Conservation (phyloP, 371 early-diverging fungal genomes). For the Phascolomyces articulosus region DNA sequence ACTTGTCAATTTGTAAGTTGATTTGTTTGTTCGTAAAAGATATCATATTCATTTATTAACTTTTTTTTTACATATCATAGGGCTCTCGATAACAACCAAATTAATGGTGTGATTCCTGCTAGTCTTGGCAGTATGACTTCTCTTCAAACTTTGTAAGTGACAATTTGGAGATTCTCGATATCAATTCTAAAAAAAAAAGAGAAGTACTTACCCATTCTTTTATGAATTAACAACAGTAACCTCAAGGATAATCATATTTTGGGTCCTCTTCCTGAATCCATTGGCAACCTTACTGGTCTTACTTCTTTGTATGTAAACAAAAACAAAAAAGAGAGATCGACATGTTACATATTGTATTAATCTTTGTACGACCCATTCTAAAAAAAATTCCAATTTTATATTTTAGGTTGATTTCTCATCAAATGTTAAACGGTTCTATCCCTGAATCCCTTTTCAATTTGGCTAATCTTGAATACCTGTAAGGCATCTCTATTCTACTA, state of each 20-base stretch:
- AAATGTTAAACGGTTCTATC: slow-evolving; percentile 43
- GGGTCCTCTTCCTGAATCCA: slow-evolving; percentile 34
- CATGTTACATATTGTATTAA: neutral
- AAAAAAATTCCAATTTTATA: too few species aligned
- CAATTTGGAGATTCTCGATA: neutral
- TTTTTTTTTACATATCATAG: neutral
- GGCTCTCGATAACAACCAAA: slow-evolving; percentile 33
- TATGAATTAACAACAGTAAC: slow-evolving; percentile 23
- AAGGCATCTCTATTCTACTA: slow-evolving; percentile 1
- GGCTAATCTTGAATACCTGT: slow-evolving; percentile 31
- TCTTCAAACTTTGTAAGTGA: slow-evolving; percentile 32
- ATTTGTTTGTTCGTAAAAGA: neutral
- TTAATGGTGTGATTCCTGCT: slow-evolving; percentile 31
- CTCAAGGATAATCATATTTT: slow-evolving; percentile 38
- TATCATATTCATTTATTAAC: neutral
- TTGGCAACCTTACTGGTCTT: slow-evolving; percentile 38
- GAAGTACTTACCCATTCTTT: neutral
- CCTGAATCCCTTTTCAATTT: slow-evolving; percentile 38
- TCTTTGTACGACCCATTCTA: slow-evolving; percentile 4
- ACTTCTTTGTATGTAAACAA: slow-evolving; percentile 30
- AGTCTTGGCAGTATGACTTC: slow-evolving; percentile 24
- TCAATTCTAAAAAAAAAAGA: too few species aligned
- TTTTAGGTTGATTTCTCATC: slow-evolving; percentile 31
- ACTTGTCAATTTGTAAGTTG: slow-evolving; percentile 30
- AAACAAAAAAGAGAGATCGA: slow-evolving; percentile 2